Base-by-base conservation (phyloP, 2,329 filamentous ascomycete species). In the Fusarium bulbicola region DNA sequence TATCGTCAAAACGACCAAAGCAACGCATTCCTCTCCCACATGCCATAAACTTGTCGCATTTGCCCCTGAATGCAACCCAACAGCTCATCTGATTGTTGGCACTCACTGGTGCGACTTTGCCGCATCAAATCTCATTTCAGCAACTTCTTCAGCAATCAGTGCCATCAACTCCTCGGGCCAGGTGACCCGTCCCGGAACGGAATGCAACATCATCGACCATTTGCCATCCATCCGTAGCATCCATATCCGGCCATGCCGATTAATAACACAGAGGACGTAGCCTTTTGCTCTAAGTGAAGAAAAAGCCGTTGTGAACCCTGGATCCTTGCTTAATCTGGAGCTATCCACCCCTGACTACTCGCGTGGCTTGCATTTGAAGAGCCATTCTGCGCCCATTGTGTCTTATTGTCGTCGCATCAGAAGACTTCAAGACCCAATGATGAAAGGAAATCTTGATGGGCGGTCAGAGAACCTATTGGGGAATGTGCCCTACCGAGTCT, bases 121-220 rank as follows among this genome's bases (percentile, higher is more conserved):
- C 26, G 70, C 70, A 74, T 73, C 58, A 74, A 63, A 54, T 30
- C 62, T 74, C 66, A 74, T 73, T 60, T 73, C 46, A 59, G 28
- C 56, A 45, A 46, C 50, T 30, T 42, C 18, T n/a, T 37, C 30
- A 36, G 61, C 32, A 49, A 39, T 47, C 26, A 47, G 12, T 47
- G 24, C 36, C 36, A 47, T 59, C 34, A 12, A 49, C 37, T 37
- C 50, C 32, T 65, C 63, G 61, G 70, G 28, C 57, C 66, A 53
- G 67, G 45, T 73, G 70, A 74, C 70, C 58, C 20, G 37, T 46
- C 39, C 32, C 39, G 34, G 64, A 39, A 21, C 36, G 30, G 32
- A 73, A 61, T 39, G 70, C 53, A 70, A 69, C 70, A 26, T 58
- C 46, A 46, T 26, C 30, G 21, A 8, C 66, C 50, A 70, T 71